Percentiles rank a stretch among this genome's conserved stretches.
phyloP scores from a whole-genome alignment of 257 asterid species.

The Solanum peruvianum region DNA sequence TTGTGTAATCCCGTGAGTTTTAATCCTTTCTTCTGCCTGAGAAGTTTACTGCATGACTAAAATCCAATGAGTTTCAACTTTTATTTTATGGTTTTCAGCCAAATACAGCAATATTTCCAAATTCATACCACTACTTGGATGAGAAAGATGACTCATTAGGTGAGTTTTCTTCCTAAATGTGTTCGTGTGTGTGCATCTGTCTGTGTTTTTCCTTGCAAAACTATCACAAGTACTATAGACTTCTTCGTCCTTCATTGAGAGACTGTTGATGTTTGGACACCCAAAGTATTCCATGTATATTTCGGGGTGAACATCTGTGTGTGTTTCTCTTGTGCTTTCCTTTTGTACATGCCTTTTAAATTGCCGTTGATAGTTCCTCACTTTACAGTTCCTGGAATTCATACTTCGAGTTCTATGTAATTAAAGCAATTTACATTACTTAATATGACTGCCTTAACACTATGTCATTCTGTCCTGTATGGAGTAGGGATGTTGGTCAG shows the following conservation, averaged over 20 bases:
- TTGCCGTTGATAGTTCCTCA: neutral
- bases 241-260: neutral
- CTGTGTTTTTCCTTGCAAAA: neutral
- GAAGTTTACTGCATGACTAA: constrained; percentile 2
- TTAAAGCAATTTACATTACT: neutral
- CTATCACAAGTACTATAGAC: neutral
- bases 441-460: neutral
- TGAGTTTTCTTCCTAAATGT: constrained; percentile 17
- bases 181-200: neutral
- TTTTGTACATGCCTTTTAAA: neutral
- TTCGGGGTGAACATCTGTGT: neutral
- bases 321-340: neutral
- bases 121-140: constrained; percentile 28
- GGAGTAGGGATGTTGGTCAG: neutral
- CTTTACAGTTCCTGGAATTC: neutral
- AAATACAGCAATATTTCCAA: constrained; percentile 69
- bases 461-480: neutral
- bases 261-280: neutral
- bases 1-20: constrained; percentile 66
- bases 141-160: constrained; percentile 55
- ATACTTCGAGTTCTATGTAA: neutral
- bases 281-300: neutral
- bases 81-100: constrained; percentile 28
- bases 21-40: constrained; percentile 3
- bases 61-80: constrained; percentile 44